Base-by-base conservation (phyloP, 192 early-diverging fungal genomes). In the Podochytrium sp. region DNA sequence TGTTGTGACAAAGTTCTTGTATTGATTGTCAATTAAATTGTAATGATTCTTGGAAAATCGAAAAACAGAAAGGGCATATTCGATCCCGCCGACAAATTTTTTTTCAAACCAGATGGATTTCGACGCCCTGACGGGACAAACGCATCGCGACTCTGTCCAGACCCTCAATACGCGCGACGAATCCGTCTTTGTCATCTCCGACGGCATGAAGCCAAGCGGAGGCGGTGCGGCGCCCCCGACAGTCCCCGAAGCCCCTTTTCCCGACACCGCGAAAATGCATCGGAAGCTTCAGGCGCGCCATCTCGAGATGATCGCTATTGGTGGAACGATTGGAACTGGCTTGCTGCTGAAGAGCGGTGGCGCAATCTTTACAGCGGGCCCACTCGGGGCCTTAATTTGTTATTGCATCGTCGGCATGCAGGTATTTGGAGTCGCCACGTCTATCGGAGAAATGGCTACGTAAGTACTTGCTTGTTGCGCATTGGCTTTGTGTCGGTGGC, bases 391-490 rank as follows among this genome's bases (percentile, higher is more conserved):
- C 2, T 77, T 96, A 52, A 71, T 94, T 25, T 92, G 92, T 32
- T 96, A 61, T 38, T n/a, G 30, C 32, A 59, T 70, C 16, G 51
- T 63, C 37, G 75, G 75, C 50, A 18, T 70, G 1, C 53, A 61
- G 53, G 75, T 76, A n/a, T 76, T 42, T 40, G 66, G 75, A 64
- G 82, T 73, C 65, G 58, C 91, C 80, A 93, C 88, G 4, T 91
- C 88, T 70, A 83, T 95, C 59, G 92, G 91, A 73, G 92, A 94
- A 76, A 89, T 94, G 90, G 86, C 91, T 2, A 91, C 92, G 0
- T 90, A 86, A 50, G 87, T 94, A 47, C 7, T 12, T 47, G 43
- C 20, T 47, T 47, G 43, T 12, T 20, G 20, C 10, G 43, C 20
- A 20, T 7, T 47, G 43, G 20, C 20, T 47, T 47, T 47, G 7